phyloP scores from a whole-genome alignment of 2,329 filamentous ascomycete species.

The Sporothrix protearum region DNA sequence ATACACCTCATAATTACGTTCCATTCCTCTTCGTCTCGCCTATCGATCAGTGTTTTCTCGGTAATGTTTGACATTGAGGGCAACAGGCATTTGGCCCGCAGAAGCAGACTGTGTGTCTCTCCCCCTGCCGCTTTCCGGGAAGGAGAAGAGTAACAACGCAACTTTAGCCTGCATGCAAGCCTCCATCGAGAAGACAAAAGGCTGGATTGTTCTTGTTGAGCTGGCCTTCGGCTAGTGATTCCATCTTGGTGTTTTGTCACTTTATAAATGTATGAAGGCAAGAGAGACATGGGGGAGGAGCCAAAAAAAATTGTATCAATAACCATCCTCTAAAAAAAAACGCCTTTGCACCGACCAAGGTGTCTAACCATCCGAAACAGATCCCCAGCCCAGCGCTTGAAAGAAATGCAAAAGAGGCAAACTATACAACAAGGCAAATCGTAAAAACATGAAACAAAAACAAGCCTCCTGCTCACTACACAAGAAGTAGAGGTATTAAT shows the following conservation, averaged over 20 bases:
- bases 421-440: background rate
- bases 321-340: background rate
- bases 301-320: background rate
- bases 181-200: background rate
- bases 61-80: slow-evolving; percentile 10
- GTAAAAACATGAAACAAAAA: background rate
- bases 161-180: slow-evolving; percentile 7
- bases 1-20: background rate
- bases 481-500: background rate
- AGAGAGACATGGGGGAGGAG: background rate
- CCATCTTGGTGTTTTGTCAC: background rate
- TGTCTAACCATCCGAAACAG: slow-evolving; percentile 9
- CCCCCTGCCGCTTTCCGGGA: background rate
- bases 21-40: background rate
- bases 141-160: background rate
- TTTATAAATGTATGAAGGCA: background rate
- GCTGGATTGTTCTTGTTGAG: background rate
- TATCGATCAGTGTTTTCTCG: background rate
- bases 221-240: background rate
- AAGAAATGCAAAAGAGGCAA: background rate
- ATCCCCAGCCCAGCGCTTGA: background rate
- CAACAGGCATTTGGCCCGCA: background rate
- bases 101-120: background rate
- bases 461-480: background rate
- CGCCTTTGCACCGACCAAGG: slow-evolving; percentile 6